Evolutionary conservation across 495 filamentous ascomycete genomes (phyloP).

Genomic region (Lasiosphaeria hispida): DNA sequence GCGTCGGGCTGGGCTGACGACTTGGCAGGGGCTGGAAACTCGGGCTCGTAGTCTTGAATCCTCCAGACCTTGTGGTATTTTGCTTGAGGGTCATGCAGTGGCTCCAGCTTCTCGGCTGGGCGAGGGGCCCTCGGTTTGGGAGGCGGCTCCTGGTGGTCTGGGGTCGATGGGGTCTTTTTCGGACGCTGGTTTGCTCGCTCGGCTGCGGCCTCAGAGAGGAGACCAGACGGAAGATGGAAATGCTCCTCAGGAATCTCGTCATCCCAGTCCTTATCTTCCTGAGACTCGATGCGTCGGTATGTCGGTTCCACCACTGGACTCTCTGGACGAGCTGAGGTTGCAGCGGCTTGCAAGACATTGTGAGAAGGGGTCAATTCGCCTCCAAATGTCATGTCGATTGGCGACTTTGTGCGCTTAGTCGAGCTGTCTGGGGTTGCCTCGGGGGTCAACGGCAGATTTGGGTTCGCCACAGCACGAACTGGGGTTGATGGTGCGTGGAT

Average conservation of each 20-base stretch:
- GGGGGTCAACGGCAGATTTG: slow-evolving; percentile 6
- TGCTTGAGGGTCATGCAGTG: neutral
- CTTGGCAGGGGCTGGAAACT: slow-evolving; percentile 13
- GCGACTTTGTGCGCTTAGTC: neutral
- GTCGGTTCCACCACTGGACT: slow-evolving; percentile 5
- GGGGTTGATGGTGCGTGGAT: neutral
- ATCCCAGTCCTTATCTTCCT: neutral
- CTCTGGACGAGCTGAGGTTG: neutral
- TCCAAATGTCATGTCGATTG: slow-evolving; percentile 1
- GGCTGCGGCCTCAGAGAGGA: neutral
- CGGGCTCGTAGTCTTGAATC: slow-evolving; percentile 17
- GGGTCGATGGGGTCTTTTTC: neutral
- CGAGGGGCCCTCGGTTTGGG: neutral
- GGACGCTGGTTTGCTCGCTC: neutral
- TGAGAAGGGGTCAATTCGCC: neutral
- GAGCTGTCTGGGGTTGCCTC: slow-evolving; percentile 11
- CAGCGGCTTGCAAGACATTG: neutral
- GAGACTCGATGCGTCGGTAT: neutral
- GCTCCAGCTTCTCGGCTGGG: neutral
- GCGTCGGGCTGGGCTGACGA: neutral
- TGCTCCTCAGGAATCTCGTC: neutral
- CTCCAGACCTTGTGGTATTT: slow-evolving; percentile 16
- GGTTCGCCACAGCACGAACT: neutral
- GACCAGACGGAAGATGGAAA: slow-evolving; percentile 6
- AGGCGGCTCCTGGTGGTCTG: neutral